Base-by-base conservation (phyloP, 306 rosid genomes). In the Cicer cuneatum region DNA sequence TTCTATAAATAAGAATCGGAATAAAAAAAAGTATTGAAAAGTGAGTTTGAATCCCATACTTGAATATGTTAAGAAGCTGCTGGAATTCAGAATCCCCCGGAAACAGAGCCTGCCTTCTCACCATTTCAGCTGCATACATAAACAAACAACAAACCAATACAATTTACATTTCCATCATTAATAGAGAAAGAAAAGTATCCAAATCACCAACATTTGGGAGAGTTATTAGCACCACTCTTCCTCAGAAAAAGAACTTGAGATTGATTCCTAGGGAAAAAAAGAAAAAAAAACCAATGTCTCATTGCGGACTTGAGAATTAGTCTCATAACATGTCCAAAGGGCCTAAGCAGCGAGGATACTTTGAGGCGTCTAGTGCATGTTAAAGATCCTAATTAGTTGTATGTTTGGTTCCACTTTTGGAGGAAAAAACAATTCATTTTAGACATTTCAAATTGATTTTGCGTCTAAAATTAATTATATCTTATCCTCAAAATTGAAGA, bases 81-180 rank as follows among this genome's bases (percentile, higher is more conserved):
- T 88, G 97, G 78, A 91, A 94, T 78, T 94, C 99, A 14, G 97
- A 94, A 82, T 94, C 99, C 24, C 97, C 99, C 0, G 96, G 95
- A 77, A 94, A 94, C 42, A 94, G 58, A 21, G 96, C 96, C 71
- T 92, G 97, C 78, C 96, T 86, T 74, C 96, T 81, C 7, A 71
- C 95, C 98, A 94, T 94, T 76, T 94, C 98, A 19, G 97, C 98
- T 91, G 71, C 81, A 71, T 35, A 72, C 2, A 29, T 11, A 69
- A 69, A 51, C 11, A 40, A 8, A 63, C 0, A 8, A 38, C 0
- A 21, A 66, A 24, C 38, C 19, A 21, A 57, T 7, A 6, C 11
- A 33, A 13, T 59, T 59, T 59, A 29, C 42, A 59, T 59, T 57
- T 59, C 18, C 65, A 33, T 59, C 10, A 12, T 33, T 12, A 12